Percentiles rank a stretch among this genome's conserved stretches.
Conservation (phyloP, 2,329 filamentous ascomycete genomes). For the Tolypocladium paradoxum region DNA sequence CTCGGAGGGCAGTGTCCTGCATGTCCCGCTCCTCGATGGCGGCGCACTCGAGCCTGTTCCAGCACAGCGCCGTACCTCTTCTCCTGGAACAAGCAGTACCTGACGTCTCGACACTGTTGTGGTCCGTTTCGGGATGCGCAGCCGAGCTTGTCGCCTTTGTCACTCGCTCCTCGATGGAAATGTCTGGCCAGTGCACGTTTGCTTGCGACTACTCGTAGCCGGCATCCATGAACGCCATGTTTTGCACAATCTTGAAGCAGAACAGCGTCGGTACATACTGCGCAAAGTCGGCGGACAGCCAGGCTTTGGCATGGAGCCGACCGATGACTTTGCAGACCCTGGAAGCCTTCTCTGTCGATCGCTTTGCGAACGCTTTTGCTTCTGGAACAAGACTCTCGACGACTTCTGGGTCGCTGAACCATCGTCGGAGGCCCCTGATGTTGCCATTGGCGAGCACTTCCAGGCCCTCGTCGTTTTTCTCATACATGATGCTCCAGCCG, state of each 20-base stretch:
- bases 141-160: slow-evolving; percentile 26
- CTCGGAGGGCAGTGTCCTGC: slow-evolving; percentile 12
- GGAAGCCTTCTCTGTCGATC: slow-evolving; percentile 12
- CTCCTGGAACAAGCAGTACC: slow-evolving; percentile 26
- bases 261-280: slow-evolving; percentile 28
- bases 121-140: slow-evolving; percentile 21
- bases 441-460: slow-evolving; percentile 29
- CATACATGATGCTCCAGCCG: slow-evolving; percentile 29
- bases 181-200: slow-evolving; percentile 24
- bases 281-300: slow-evolving; percentile 23
- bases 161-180: slow-evolving; percentile 22
- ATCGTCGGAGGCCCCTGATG: slow-evolving; percentile 22
- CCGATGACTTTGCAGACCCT: slow-evolving; percentile 27
- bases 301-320: slow-evolving; percentile 25
- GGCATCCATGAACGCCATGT: slow-evolving; percentile 26
- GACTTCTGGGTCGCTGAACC: slow-evolving; percentile 24
- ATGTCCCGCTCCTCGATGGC: slow-evolving; percentile 21
- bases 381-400: slow-evolving; percentile 16
- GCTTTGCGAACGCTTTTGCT: slow-evolving; percentile 19
- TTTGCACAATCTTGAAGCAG: slow-evolving; percentile 33
- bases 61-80: slow-evolving; percentile 24
- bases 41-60: slow-evolving; percentile 25
- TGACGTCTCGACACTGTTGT: slow-evolving; percentile 24
- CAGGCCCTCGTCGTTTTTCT: slow-evolving; percentile 29
- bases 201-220: slow-evolving; percentile 26